Evolutionary conservation across 768 basidiomycete genomes (phyloP).

Genomic region (Leccinum pellstonianum): DNA sequence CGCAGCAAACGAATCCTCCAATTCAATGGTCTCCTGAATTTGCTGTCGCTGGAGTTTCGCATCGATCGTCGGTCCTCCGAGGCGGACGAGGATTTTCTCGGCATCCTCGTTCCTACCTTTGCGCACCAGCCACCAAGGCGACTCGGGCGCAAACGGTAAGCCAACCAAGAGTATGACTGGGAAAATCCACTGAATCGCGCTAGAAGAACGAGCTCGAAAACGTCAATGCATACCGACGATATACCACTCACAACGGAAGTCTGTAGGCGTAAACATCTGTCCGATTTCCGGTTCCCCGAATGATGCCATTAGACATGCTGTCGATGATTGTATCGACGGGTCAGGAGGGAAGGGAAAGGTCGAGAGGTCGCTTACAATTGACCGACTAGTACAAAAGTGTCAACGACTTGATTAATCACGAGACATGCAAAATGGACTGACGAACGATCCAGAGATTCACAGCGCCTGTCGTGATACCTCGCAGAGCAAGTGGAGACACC

Average conservation of each 20-base stretch:
- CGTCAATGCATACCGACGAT: neutral
- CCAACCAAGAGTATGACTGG: slow-evolving; percentile 32
- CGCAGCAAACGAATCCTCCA: no score
- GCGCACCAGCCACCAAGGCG: slow-evolving; percentile 33
- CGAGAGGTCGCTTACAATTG: slow-evolving; percentile 13
- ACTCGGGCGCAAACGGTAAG: slow-evolving; percentile 32
- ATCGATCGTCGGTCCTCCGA: no score
- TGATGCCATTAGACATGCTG: slow-evolving; percentile 27
- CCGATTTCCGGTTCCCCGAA: slow-evolving; percentile 24
- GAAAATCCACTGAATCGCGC: slow-evolving; percentile 35
- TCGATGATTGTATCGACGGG: neutral
- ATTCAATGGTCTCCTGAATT: no score
- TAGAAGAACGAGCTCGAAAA: neutral
- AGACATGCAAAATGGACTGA: no score
- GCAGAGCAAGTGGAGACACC: no score
- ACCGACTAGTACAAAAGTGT: no score
- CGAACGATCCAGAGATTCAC: no score
- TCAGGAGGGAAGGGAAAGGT: neutral
- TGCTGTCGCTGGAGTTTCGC: no score
- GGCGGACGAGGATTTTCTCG: no score
- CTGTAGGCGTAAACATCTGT: slow-evolving; percentile 26
- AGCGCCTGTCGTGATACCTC: no score
- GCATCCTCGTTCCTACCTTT: no score
- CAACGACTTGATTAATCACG: no score
- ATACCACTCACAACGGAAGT: slow-evolving; percentile 24